A percentile compares a stretch with the other conserved stretches of the same genome.
phyloP scores from a whole-genome alignment of 2,329 filamentous ascomycete genomes.

The Penicillium sp. region DNA sequence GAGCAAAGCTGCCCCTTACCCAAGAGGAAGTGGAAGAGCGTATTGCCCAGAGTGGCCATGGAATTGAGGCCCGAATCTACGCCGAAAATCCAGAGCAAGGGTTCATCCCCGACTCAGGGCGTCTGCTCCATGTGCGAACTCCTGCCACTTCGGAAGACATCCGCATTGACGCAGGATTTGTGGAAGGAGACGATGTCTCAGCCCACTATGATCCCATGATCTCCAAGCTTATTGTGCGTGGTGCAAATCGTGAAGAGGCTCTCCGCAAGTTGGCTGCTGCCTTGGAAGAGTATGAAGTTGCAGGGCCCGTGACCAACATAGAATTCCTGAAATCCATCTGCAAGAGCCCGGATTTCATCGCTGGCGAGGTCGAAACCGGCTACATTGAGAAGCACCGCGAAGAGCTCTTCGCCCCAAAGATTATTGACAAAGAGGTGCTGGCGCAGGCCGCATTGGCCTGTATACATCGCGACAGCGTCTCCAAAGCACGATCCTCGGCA shows the following conservation, averaged over 20 bases:
- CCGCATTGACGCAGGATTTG: constrained; percentile 89
- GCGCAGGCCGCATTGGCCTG: constrained; percentile 83
- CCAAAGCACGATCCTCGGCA: constrained; percentile 22
- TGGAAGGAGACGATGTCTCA: constrained; percentile 85
- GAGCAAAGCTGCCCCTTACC: constrained; percentile 63
- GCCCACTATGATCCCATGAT: constrained; percentile 99
- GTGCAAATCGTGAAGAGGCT: constrained; percentile 71
- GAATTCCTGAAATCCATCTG: constrained; percentile 93
- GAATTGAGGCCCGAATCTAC: constrained; percentile 94
- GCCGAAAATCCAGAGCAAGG: constrained; percentile 89
- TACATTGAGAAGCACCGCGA: constrained; percentile 88
- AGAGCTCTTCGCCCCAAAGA: constrained; percentile 68
- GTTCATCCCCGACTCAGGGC: constrained; percentile 92
- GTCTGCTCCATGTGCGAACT: constrained; percentile 76
- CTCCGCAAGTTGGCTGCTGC: constrained; percentile 79
- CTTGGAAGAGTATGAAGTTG: constrained; percentile 85
- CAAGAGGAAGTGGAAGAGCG: constrained; percentile 64
- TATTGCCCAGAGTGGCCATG: constrained; percentile 75
- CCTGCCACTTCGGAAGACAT: constrained; percentile 69
- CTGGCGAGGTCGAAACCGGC: constrained; percentile 88
- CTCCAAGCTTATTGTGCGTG: constrained; percentile 91
- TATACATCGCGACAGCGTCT: constrained; percentile 50
- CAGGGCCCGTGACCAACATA: constrained; percentile 90
- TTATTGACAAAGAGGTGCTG: constrained; percentile 69
- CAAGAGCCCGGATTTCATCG: constrained; percentile 74